Evolutionary conservation across 2,329 filamentous ascomycete species (phyloP), one percentile per base, ranked within the genome.

Genomic region (Tolypocladium nubicola): DNA sequence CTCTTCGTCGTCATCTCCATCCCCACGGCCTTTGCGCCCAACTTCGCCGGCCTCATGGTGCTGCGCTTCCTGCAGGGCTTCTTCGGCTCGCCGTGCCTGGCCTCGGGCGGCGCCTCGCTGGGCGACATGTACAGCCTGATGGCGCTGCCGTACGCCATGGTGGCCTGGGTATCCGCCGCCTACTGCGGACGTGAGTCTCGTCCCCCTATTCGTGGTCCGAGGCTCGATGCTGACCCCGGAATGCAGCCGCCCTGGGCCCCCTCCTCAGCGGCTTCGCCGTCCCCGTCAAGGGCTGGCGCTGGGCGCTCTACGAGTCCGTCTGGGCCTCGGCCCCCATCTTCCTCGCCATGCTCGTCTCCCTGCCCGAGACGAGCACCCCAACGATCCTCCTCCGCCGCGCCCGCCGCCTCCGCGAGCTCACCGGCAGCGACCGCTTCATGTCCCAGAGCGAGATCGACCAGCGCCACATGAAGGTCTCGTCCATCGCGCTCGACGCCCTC

Each of bases 1-100:
- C 73, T 89, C 35, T 90, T 89, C 67, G 82, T 87, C 53, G 78
- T 89, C 59, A 69, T 90, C 13, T 82, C 79, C 7, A 78, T 89
- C 19, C 85, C 86, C 0, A 82, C 85, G 0, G 82, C 84, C 0
- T 68, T 89, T 0, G 82, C 82, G 4, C 70, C 79, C 50, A 87
- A 84, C 71, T 87, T 84, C 55, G 72, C 81, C 0, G 84, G 84
- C 0, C 74, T 90, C 11, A 76, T 88, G 63, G 81, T 86, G 2
- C 73, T 85, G 3, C 78, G 85, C 1, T 87, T 87, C 69, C 69
- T 87, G 4, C 81, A 83, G 59, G 85, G 84, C 1, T 85, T 87
- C 75, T 85, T 87, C 61, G 84, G 85, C 10, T 82, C 78, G 9
- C 86, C 85, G 0, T 85, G 81, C 66, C 71, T 89, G 9, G 85